Base-by-base conservation (phyloP, 1,284 basidiomycete genomes). In the Puccinia horiana region DNA sequence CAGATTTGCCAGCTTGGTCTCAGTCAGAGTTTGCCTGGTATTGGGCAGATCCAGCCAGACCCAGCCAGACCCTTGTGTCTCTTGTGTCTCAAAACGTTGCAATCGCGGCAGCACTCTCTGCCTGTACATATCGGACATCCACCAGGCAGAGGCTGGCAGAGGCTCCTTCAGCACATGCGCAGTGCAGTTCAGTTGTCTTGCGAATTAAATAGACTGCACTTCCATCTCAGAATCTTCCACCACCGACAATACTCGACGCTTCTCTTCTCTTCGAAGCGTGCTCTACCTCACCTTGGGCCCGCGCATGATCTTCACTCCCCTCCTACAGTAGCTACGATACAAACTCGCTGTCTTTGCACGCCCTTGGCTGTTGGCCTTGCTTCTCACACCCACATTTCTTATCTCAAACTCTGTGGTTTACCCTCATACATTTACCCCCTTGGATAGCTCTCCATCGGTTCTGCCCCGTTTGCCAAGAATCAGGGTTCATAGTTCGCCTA, bases 11-110 rank as follows among this genome's bases (percentile, higher is more conserved):
- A 20, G 63, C 40, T 65, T 42, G 32, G 63, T 42, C 37, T 65
- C 63, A 65, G 63, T 65, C 63, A 20, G 2, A 37, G 37, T 65
- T 42, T 65, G 63, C 35, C 35, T 40, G 16, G 63, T 35, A 26
- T 61, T 61, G 58, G 29, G 58, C 58, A 61, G 58, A 52, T 23
- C 49, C 49, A 8, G 49, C n/a, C n/a, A n/a, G n/a, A n/a, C n/a
- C 9, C 44, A 47, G 44, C 8, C 44, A 47, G 44, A 42, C 63
- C 63, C 37, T 65, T 63, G 61, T 23, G 18, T 16, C 12, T 18
- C 44, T 16, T n/a, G 16, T 40, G 32, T 65, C 35, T 65, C 37
- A 65, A 65, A 65, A 65, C 63, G 63, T 65, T 65, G 63, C 63
- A 65, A 37, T 65, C 37, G 37, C 63, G 23, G 23, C 63, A 37